Conservation (phyloP, 2,329 filamentous ascomycete genomes). For the Phialophora expanda region DNA sequence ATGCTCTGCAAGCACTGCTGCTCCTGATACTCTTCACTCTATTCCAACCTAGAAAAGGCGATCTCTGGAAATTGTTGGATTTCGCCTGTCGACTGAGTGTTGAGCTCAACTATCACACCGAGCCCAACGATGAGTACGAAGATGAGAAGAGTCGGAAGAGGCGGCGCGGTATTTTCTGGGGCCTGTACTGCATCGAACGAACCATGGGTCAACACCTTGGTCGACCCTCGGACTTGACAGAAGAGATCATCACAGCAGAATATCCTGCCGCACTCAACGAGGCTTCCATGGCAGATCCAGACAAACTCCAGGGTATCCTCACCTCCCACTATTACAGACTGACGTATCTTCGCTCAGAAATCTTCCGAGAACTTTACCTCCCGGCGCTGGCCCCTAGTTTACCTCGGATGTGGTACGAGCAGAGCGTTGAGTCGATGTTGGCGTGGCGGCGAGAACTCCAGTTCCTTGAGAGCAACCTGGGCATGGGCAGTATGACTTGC, state of each 20-base stretch:
- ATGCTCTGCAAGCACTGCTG: slow-evolving; percentile 42
- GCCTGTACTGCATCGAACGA: slow-evolving; percentile 47
- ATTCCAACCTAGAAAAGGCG: slow-evolving; percentile 41
- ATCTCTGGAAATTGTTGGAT: slow-evolving; percentile 42
- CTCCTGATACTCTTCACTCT: slow-evolving; percentile 41
- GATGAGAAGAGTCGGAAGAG: slow-evolving; percentile 37
- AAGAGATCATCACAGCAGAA: slow-evolving; percentile 47
- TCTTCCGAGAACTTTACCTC: slow-evolving; percentile 44
- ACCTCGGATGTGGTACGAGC: slow-evolving; percentile 41
- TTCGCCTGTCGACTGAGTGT: slow-evolving; percentile 43
- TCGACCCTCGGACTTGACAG: slow-evolving; percentile 46
- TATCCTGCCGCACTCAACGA: slow-evolving; percentile 42
- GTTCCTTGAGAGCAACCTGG: slow-evolving; percentile 32
- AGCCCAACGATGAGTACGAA: slow-evolving; percentile 41
- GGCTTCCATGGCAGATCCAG: slow-evolving; percentile 28
- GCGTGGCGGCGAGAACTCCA: slow-evolving; percentile 39
- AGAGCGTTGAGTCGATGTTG: slow-evolving; percentile 38
- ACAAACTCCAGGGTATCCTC: slow-evolving; percentile 40
- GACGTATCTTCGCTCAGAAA: slow-evolving; percentile 46
- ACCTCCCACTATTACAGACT: slow-evolving; percentile 47
- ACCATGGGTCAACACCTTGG: slow-evolving; percentile 48
- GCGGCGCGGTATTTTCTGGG: slow-evolving; percentile 45
- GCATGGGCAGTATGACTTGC: slow-evolving; percentile 43
- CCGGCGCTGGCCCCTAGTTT: slow-evolving; percentile 39
- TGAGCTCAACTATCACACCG: slow-evolving; percentile 46